Conservation (phyloP, 2,329 filamentous ascomycete genomes). For the Stachybotrys chlorohalonatus region DNA sequence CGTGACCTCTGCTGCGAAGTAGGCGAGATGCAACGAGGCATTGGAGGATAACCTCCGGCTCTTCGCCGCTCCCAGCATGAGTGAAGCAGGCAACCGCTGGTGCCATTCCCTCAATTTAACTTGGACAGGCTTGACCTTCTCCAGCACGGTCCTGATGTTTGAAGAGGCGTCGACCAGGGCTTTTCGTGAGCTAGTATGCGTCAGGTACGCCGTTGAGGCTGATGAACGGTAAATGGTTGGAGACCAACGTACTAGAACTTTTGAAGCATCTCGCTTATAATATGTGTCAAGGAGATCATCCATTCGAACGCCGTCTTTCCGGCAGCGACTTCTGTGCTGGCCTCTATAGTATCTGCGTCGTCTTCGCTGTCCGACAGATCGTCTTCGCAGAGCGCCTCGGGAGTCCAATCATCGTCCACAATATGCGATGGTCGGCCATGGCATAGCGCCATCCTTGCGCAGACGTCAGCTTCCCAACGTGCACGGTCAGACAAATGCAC, state of each 20-base stretch:
- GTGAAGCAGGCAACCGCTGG: neutral
- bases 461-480: neutral
- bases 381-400: constrained; percentile 14
- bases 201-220: neutral
- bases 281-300: constrained; percentile 5
- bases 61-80: neutral
- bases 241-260: constrained; percentile 3
- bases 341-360: constrained; percentile 3
- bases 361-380: constrained; percentile 22
- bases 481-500: neutral
- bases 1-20: constrained; percentile 31
- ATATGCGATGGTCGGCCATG: constrained; percentile 19
- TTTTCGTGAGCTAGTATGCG: constrained; percentile 3
- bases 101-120: constrained; percentile 3
- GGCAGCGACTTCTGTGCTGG: constrained; percentile 3
- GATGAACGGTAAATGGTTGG: neutral
- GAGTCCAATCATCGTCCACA: constrained; percentile 20
- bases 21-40: constrained; percentile 26
- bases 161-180: constrained; percentile 1
- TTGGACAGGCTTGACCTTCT: constrained; percentile 4
- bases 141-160: constrained; percentile 3
- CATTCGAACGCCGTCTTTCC: constrained; percentile 15
- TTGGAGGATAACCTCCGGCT: constrained; percentile 15
- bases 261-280: constrained; percentile 3
- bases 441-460: constrained; percentile 12